Conservation (phyloP, 345 rosid genomes). For the Eucalyptus rudis region DNA sequence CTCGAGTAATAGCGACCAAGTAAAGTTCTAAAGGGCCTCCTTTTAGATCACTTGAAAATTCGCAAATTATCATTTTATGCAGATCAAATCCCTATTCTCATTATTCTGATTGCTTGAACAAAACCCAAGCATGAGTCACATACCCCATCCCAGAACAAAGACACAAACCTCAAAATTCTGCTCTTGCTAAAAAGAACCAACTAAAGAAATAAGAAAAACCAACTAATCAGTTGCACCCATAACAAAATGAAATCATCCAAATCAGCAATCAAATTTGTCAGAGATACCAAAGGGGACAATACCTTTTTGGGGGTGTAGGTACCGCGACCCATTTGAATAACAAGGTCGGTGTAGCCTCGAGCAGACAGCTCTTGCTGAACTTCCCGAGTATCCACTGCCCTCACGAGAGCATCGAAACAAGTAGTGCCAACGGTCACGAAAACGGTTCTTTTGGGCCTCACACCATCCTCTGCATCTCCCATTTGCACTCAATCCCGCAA, state of each 20-base stretch:
- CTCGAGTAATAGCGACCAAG: not conserved
- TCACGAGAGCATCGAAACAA: constrained; percentile 68
- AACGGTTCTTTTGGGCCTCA: constrained; percentile 25
- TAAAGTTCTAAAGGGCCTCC: not conserved
- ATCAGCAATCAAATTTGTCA: not conserved
- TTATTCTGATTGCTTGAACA: not conserved
- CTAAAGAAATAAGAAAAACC: not conserved
- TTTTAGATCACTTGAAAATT: not conserved
- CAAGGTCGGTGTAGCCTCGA: constrained; percentile 69
- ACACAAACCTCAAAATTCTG: not conserved
- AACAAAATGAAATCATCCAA: not conserved
- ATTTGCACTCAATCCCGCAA: not conserved
- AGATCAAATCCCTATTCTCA: accelerated
- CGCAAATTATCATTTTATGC: not conserved
- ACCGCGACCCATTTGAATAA: constrained; percentile 89
- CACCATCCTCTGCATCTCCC: not conserved
- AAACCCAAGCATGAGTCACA: not conserved
- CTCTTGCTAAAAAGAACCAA: not conserved
- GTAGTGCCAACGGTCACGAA: constrained; percentile 94
- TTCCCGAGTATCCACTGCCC: constrained; percentile 35
- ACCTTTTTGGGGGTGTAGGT: constrained; percentile 50
- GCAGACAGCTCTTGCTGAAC: constrained; percentile 42
- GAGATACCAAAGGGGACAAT: not conserved
- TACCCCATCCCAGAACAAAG: not conserved
- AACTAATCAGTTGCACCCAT: not conserved